These are phyloP conservation scores for Amaranthus palmeri DNA, from an alignment of 148 eudicot species.

Conservation along the genomic window DNA sequence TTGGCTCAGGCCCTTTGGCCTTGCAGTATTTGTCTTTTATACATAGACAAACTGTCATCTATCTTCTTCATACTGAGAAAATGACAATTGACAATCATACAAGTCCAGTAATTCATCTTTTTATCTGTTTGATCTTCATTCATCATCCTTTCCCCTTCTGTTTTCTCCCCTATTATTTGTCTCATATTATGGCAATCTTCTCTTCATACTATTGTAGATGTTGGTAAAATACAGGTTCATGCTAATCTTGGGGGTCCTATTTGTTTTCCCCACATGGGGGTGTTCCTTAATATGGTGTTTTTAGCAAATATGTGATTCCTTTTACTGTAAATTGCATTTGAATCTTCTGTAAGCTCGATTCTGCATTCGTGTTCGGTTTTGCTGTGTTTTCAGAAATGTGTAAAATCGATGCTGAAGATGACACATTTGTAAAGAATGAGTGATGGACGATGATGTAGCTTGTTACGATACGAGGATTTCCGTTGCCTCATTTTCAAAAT, in stretches of 20 bases:
- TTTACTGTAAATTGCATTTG: no score
- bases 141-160: background rate
- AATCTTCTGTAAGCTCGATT: no score
- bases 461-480: no score
- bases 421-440: no score
- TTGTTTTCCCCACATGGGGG: no score
- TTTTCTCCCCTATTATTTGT: background rate
- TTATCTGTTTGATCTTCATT: background rate
- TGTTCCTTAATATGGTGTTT: no score
- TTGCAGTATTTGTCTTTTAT: background rate
- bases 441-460: no score
- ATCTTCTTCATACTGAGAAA: background rate
- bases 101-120: background rate
- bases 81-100: conserved; percentile 4
- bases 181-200: background rate
- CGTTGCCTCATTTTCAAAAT: no score
- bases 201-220: background rate
- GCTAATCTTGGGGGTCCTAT: background rate
- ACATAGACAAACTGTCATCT: conserved; percentile 4
- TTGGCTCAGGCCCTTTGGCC: background rate
- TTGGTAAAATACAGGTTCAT: background rate
- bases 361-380: no score
- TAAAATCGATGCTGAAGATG: no score
- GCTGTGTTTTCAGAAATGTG: no score
- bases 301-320: no score